phyloP scores from a whole-genome alignment of 1,284 basidiomycete species.

The Fomitopsis pinicola region DNA sequence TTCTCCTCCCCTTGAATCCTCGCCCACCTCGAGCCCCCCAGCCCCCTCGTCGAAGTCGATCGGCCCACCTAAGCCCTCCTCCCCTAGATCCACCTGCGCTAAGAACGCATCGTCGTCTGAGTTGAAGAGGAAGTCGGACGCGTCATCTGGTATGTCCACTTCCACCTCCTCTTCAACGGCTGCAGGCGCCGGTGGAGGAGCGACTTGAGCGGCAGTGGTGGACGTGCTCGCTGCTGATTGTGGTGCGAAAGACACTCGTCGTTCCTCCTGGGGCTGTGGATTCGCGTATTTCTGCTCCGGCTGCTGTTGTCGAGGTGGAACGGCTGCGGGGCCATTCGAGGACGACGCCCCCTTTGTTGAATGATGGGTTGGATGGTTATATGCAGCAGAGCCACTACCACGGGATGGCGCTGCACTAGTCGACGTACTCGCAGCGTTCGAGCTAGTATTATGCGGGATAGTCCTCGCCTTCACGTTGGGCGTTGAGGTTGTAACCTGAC shows the following conservation, averaged over 20 bases:
- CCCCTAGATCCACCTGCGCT: constrained; percentile 53
- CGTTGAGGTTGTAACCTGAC: constrained; percentile 10
- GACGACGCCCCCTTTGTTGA: not conserved
- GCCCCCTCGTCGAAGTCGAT: constrained; percentile 47
- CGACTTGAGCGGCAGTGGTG: not conserved
- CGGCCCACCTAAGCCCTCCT: constrained; percentile 32
- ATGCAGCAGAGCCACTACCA: not conserved
- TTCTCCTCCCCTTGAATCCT: not conserved
- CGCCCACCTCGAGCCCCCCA: constrained; percentile 11
- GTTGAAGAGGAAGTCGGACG: constrained; percentile 46
- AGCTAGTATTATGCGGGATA: not conserved
- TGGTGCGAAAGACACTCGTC: constrained; percentile 10
- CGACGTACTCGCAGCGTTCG: not conserved
- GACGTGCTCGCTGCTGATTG: not conserved
- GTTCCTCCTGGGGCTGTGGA: not conserved
- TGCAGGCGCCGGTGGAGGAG: not conserved
- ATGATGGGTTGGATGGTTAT: not conserved
- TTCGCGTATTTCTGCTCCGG: not conserved
- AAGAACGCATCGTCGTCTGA: constrained; percentile 65
- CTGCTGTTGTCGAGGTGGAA: not conserved
- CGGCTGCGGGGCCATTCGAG: not conserved
- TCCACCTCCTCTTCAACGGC: constrained; percentile 1
- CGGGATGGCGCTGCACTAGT: not conserved
- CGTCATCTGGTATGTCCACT: constrained; percentile 7
- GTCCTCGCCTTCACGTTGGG: constrained; percentile 19